Base-by-base conservation (phyloP, 352 stramenopile genomes). In the Lagenidium giganteum region DNA sequence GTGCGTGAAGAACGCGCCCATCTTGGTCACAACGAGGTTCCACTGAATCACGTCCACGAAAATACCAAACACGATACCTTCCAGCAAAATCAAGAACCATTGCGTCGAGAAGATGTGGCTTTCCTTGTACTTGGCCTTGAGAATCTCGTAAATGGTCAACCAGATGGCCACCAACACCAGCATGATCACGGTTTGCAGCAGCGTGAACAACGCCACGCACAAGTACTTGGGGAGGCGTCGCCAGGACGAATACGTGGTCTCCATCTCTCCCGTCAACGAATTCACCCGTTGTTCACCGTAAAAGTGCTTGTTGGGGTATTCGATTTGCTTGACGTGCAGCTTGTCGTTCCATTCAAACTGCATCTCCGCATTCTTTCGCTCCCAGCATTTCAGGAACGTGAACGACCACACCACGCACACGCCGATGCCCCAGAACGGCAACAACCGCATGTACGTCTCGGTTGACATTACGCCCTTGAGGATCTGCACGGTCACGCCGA, bases 41-140 rank as follows among this genome's bases (percentile, higher is more conserved):
- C 77, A 89, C 42, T 89, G 77, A 8, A 89, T 67, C 9, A 89
- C 68, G 33, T 89, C 77, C 23, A 89, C 74, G 28, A 89, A 89
- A 3, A 89, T 56, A 0, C 77, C 77, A 37, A 87, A 87, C 12
- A 89, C 54, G 25, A 75, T 75, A 16, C 77, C 77, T 42, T 83
- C 77, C 11, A 81, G 48, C 40, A 87, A 51, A 34, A 89, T 87
- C 5, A 78, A 30, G 23, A 76, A 70, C 74, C 77, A 87, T 35
- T 89, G 77, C 4, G 56, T 77, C 16, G 74, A 80, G 38, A 89
- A 81, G 25, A 89, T 73, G 46, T 75, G 61, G 37, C 60, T 61
- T 13, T 79, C 58, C 23, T 70, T 62, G 47, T 84, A 89, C 28
- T 54, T 76, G 3, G 67, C 77, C 42, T 89, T 89, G 16, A 89